A percentile compares a stretch with the other conserved stretches of the same genome.
These are phyloP conservation scores for Alloteropsis angusta DNA, from an alignment of 202 grass and related monocot species.

Conservation along the genomic window DNA sequence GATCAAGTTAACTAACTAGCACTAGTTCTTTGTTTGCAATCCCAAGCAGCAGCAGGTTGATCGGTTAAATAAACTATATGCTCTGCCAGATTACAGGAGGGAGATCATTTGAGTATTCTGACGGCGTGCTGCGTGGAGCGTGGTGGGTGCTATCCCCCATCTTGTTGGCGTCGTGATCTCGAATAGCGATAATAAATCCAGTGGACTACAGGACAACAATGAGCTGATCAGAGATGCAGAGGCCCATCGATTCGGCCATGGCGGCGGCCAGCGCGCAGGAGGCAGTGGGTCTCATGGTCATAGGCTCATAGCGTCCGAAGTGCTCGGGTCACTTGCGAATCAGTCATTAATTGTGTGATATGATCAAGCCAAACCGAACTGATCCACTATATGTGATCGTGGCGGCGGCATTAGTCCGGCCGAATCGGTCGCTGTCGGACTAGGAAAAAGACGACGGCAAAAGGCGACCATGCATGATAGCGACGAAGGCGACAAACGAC, in stretches of 20 bases:
- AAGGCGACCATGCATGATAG: not conserved
- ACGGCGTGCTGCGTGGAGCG: not conserved
- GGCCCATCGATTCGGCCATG: not conserved
- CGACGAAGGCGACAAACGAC: not conserved
- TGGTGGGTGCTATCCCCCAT: not conserved
- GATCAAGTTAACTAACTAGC: not conserved
- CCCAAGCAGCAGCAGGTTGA: not conserved
- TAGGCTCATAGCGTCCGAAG: not conserved
- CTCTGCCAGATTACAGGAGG: not conserved
- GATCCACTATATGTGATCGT: not conserved
- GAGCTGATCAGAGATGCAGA: not conserved
- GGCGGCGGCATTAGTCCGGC: not conserved
- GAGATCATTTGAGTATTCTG: not conserved
- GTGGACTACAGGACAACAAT: not conserved
- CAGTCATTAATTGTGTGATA: too few relatives aligned
- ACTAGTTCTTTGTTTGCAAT: not conserved
- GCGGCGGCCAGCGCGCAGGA: not conserved
- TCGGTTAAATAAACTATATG: not conserved
- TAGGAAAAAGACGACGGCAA: not conserved
- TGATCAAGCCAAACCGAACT: not conserved
- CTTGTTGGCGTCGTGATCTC: not conserved
- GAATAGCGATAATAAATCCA: not conserved
- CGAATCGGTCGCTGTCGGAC: not conserved
- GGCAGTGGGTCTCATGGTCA: not conserved
- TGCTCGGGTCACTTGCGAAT: not conserved